These are phyloP conservation scores for Tolypocladium endophyticum DNA, from an alignment of 2,329 filamentous ascomycete species.

Conservation along the genomic window DNA sequence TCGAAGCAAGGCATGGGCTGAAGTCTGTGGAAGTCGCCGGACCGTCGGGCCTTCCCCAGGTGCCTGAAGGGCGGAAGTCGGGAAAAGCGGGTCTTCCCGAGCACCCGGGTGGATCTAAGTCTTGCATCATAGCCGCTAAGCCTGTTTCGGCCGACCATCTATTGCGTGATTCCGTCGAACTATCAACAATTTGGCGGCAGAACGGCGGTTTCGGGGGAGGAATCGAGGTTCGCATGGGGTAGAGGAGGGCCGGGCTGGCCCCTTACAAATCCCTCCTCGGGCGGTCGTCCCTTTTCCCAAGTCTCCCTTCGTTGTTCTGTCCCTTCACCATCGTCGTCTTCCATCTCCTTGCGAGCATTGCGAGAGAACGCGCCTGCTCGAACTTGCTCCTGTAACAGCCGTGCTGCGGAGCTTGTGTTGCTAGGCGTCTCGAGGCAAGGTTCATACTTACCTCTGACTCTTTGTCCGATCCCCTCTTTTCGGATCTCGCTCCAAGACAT, in stretches of 20 bases:
- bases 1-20: background rate
- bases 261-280: slow-evolving; percentile 12
- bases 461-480: background rate
- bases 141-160: slow-evolving; percentile 18
- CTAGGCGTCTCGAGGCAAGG: background rate
- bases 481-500: background rate
- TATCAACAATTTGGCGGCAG: slow-evolving; percentile 22
- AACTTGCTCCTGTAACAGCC: slow-evolving; percentile 1
- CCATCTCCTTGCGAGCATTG: background rate
- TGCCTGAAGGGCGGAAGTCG: slow-evolving; percentile 24
- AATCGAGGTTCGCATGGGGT: background rate
- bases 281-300: background rate
- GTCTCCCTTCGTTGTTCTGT: background rate
- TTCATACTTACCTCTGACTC: background rate
- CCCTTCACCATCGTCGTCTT: background rate
- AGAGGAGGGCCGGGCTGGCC: slow-evolving; percentile 4
- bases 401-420: background rate
- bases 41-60: background rate
- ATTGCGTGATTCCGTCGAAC: slow-evolving; percentile 29
- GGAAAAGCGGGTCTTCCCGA: slow-evolving; percentile 7
- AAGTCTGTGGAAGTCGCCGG: background rate
- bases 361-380: background rate
- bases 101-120: slow-evolving; percentile 3
- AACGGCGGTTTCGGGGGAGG: background rate
- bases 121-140: slow-evolving; percentile 19